Percentiles rank a stretch among this genome's conserved stretches.
Conservation (phyloP, 495 filamentous ascomycete species). For the Talaromyces stipitatus region DNA sequence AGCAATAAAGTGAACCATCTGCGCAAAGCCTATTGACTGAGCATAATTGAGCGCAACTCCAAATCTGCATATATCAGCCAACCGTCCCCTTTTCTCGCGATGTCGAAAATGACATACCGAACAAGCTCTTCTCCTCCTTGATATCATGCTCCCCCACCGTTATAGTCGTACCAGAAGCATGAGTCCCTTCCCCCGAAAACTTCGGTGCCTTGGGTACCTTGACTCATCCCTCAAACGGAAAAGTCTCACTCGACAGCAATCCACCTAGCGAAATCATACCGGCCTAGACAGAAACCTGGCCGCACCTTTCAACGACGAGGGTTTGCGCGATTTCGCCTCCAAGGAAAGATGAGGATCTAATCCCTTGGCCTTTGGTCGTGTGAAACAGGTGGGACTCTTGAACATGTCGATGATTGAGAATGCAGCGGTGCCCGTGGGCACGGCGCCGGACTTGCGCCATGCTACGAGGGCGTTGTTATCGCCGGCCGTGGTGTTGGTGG, state of each 20-base stretch:
- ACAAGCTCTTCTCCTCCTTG: conserved; percentile 52
- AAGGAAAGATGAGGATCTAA: conserved; percentile 56
- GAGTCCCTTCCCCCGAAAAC: conserved; percentile 61
- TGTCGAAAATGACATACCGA: conserved; percentile 35
- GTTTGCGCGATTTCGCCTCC: conserved; percentile 38
- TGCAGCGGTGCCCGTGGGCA: conserved; percentile 71
- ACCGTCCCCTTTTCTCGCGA: neutral
- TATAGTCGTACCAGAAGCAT: conserved; percentile 43
- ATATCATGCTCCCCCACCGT: conserved; percentile 77
- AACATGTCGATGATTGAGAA: conserved; percentile 74
- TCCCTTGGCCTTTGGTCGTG: conserved; percentile 71
- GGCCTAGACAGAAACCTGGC: conserved; percentile 67
- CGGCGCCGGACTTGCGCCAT: conserved; percentile 59
- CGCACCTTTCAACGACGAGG: conserved; percentile 68
- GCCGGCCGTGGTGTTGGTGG: conserved; percentile 25
- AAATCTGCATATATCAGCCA: conserved; percentile 46
- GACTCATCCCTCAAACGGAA: conserved; percentile 65
- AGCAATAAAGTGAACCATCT: conserved; percentile 79
- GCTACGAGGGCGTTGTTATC: conserved; percentile 63
- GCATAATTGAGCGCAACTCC: conserved; percentile 84
- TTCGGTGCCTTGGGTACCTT: conserved; percentile 59
- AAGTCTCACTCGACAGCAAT: conserved; percentile 80
- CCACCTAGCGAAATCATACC: conserved; percentile 82
- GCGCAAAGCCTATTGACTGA: conserved; percentile 75
- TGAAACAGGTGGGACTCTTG: conserved; percentile 55